Conservation (phyloP, 2,329 filamentous ascomycete genomes). For the Karstenula rhodostoma region DNA sequence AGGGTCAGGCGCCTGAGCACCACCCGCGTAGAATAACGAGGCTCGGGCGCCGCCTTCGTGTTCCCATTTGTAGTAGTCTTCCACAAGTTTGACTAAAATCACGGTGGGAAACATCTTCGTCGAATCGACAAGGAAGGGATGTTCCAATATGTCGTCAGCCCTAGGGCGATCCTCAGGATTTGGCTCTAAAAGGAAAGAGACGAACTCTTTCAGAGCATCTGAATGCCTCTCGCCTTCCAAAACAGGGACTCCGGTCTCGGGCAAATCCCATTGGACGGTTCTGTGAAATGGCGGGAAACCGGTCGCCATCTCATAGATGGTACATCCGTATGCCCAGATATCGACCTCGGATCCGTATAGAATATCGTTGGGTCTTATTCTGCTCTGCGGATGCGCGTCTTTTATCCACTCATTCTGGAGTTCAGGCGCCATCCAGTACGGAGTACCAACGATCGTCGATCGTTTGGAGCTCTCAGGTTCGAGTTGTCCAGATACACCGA, state of each 20-base stretch:
- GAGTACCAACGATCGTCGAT: conserved; percentile 82
- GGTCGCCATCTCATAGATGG: conserved; percentile 82
- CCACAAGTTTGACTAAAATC: conserved; percentile 70
- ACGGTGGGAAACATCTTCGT: conserved; percentile 69
- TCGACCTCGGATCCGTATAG: conserved; percentile 65
- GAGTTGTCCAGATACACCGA: conserved; percentile 81
- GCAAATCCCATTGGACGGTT: conserved; percentile 37
- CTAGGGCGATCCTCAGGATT: conserved; percentile 73
- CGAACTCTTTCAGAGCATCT: conserved; percentile 70
- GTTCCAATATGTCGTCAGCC: conserved; percentile 73
- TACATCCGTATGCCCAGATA: conserved; percentile 86
- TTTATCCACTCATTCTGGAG: conserved; percentile 62
- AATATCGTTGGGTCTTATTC: conserved; percentile 59
- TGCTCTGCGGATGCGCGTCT: conserved; percentile 65
- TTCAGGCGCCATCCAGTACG: conserved; percentile 88
- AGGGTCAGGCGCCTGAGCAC: conserved; percentile 64
- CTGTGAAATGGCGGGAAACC: conserved; percentile 74
- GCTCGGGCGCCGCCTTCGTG: conserved; percentile 74
- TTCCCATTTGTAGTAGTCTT: conserved; percentile 79
- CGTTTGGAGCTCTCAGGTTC: conserved; percentile 79
- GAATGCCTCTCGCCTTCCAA: conserved; percentile 78
- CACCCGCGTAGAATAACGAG: conserved; percentile 68
- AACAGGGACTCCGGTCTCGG: conserved; percentile 65
- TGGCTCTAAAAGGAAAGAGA: conserved; percentile 76
- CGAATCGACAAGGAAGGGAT: conserved; percentile 73